phyloP scores from a whole-genome alignment of 1,284 basidiomycete species.

The Puccinia triticina region DNA sequence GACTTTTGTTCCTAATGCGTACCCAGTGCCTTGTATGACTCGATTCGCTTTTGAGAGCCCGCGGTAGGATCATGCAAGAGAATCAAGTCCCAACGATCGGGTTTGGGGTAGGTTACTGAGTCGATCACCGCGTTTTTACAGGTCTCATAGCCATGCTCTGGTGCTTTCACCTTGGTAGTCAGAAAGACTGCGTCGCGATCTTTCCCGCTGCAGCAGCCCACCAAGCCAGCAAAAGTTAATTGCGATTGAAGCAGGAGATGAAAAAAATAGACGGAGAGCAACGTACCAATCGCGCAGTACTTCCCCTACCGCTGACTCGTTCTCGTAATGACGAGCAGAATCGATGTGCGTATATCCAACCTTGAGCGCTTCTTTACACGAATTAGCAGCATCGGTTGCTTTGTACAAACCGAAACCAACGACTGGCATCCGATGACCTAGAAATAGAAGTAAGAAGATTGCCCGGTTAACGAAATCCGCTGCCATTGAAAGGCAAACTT shows the following conservation, averaged over 20 bases:
- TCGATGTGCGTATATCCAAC: conserved; percentile 59
- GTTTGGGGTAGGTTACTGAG: conserved; percentile 52
- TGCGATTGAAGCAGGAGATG: conserved; percentile 60
- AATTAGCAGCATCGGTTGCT: conserved; percentile 71
- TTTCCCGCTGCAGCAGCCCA: not conserved
- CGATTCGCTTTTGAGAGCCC: conserved; percentile 67
- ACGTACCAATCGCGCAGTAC: conserved; percentile 64
- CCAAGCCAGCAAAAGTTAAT: not conserved
- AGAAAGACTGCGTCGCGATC: conserved; percentile 69
- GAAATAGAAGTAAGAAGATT: not conserved
- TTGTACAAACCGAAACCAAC: conserved; percentile 79
- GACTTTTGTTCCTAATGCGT: conserved; percentile 61
- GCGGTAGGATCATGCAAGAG: conserved; percentile 73
- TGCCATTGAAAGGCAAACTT: not conserved
- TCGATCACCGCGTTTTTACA: conserved; percentile 55
- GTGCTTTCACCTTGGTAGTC: conserved; percentile 60
- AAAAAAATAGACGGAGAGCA: not conserved
- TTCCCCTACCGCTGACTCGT: conserved; percentile 69
- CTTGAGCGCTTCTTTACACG: conserved; percentile 76
- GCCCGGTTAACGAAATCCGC: conserved; percentile 19
- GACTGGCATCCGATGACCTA: conserved; percentile 66
- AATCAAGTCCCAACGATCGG: conserved; percentile 72
- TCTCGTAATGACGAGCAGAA: conserved; percentile 71
- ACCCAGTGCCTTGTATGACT: conserved; percentile 63
- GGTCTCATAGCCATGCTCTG: conserved; percentile 54